These are phyloP conservation scores for Gaertneriomyces sp. DNA, from an alignment of 192 early-diverging fungal genomes.

Conservation along the genomic window DNA sequence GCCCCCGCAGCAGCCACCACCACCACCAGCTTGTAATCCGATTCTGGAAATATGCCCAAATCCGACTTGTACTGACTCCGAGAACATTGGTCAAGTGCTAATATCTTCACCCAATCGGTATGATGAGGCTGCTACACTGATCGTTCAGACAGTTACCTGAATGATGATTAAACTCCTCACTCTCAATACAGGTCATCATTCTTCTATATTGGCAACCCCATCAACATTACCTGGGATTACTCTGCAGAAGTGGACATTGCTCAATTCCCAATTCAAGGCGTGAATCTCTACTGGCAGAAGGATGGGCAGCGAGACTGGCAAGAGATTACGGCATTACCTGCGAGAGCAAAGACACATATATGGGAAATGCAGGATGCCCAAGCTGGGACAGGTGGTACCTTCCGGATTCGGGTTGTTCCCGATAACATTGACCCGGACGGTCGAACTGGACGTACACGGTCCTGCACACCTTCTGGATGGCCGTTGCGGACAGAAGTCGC, in stretches of 20 bases:
- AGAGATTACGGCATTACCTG: neutral
- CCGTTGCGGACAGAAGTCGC: neutral
- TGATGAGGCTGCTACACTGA: too few species aligned
- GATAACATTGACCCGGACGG: constrained; percentile 5
- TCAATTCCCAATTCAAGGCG: constrained; percentile 1
- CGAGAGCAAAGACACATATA: neutral
- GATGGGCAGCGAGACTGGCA: neutral
- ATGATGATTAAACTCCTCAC: too few species aligned
- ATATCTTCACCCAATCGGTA: neutral
- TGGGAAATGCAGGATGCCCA: constrained; percentile 1
- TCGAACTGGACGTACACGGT: neutral
- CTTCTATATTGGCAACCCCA: constrained; percentile 14
- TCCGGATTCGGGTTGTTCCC: constrained; percentile 4
- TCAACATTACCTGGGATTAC: constrained; percentile 23
- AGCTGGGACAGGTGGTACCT: constrained; percentile 2
- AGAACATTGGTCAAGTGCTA: neutral
- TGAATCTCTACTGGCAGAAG: neutral
- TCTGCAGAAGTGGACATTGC: constrained; percentile 7
- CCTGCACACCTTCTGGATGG: constrained; percentile 2
- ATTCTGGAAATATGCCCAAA: neutral
- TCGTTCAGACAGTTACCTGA: too few species aligned
- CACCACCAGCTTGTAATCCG: constrained; percentile 10
- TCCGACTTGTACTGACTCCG: constrained; percentile 3
- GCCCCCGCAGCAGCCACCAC: neutral
- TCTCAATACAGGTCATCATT: neutral